phyloP scores from a whole-genome alignment of 768 basidiomycete genomes.

The Neoboletus magnificus region DNA sequence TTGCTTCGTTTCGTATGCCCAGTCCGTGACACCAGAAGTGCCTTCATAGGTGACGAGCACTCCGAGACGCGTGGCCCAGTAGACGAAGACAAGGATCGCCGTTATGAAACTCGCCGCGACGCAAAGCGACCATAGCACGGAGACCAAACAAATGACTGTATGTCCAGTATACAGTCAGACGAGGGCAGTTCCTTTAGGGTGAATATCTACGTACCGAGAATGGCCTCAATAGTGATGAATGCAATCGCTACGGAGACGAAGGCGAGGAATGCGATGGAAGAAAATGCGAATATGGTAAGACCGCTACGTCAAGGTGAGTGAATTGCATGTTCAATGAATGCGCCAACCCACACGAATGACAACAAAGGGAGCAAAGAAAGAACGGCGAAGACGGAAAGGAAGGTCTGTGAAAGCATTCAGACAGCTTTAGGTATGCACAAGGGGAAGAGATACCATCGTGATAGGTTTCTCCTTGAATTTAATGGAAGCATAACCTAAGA shows the following conservation, averaged over 20 bases:
- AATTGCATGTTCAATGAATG: constrained; percentile 7
- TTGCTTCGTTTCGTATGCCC: constrained; percentile 28
- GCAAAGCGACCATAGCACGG: constrained; percentile 32
- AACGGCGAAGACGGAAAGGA: constrained; percentile 37
- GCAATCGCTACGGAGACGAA: constrained; percentile 32
- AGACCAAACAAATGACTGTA: constrained; percentile 35
- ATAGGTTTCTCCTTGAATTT: constrained; percentile 26
- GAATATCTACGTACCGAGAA: constrained; percentile 23
- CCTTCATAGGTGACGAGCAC: constrained; percentile 36
- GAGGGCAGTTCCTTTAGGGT: background rate
- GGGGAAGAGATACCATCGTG: constrained; percentile 19
- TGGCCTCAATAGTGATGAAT: constrained; percentile 30
- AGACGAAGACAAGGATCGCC: constrained; percentile 26
- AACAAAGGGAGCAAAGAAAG: constrained; percentile 35
- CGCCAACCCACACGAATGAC: constrained; percentile 38
- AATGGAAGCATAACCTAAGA: constrained; percentile 22
- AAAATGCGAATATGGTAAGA: constrained; percentile 35
- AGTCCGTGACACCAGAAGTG: constrained; percentile 27
- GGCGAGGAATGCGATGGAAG: constrained; percentile 37
- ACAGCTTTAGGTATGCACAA: background rate
- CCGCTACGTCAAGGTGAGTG: constrained; percentile 14
- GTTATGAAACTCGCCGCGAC: constrained; percentile 36
- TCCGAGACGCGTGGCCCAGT: constrained; percentile 34
- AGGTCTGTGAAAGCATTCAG: constrained; percentile 33
- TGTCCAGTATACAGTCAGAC: background rate